Conservation (phyloP, 768 basidiomycete species). For the Mycena polygramma region DNA sequence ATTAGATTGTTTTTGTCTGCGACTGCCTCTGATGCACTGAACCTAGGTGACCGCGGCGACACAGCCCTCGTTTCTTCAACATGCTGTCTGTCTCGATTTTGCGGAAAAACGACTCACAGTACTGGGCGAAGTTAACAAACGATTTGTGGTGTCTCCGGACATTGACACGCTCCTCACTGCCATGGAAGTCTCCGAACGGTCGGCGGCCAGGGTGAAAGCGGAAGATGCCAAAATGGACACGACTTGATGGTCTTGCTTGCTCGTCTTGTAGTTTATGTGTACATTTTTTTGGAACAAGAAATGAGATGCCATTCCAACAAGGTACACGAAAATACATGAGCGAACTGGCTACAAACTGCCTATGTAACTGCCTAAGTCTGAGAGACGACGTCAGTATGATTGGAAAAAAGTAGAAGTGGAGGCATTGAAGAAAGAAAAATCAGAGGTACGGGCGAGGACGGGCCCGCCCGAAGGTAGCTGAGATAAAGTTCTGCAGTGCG, state of each 20-base stretch:
- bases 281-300: no score
- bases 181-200: conserved; percentile 66
- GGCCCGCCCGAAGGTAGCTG: conserved; percentile 86
- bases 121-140: conserved; percentile 89
- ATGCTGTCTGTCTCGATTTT: conserved; percentile 81
- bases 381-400: background rate
- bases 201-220: conserved; percentile 50
- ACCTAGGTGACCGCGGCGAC: conserved; percentile 83
- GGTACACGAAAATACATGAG: no score
- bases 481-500: conserved; percentile 89
- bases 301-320: no score
- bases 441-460: conserved; percentile 47
- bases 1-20: conserved; percentile 42
- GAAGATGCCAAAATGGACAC: conserved; percentile 67
- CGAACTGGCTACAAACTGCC: no score
- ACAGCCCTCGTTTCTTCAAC: conserved; percentile 90
- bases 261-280: no score
- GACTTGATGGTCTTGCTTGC: background rate
- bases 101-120: conserved; percentile 71
- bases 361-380: no score
- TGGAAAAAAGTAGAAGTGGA: background rate
- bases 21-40: conserved; percentile 21
- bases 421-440: background rate
- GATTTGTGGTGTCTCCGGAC: conserved; percentile 88
- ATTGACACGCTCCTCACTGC: conserved; percentile 79